These are phyloP conservation scores for Aspergillus avenaceus DNA, from an alignment of 495 filamentous ascomycete species.

Conservation along the genomic window DNA sequence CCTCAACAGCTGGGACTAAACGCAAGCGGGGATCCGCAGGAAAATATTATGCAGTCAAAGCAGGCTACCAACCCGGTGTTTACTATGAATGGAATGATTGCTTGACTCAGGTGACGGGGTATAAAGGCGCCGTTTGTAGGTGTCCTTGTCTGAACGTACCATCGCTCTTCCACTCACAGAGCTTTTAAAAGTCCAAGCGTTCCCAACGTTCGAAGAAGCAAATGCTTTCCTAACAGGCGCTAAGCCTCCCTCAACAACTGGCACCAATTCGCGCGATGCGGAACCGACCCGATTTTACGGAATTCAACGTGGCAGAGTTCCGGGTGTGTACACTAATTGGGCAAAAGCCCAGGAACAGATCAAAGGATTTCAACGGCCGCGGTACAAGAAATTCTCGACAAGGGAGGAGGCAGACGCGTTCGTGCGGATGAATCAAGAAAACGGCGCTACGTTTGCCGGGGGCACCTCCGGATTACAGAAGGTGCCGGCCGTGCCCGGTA, in stretches of 20 bases:
- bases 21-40: conserved; percentile 55
- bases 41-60: conserved; percentile 87
- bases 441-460: conserved; percentile 17
- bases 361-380: conserved; percentile 68
- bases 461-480: conserved; percentile 18
- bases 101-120: conserved; percentile 77
- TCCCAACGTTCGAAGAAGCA: conserved; percentile 71
- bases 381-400: conserved; percentile 76
- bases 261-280: conserved; percentile 16
- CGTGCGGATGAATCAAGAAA: conserved; percentile 47
- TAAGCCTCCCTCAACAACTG: conserved; percentile 27
- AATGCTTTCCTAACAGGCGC: conserved; percentile 68
- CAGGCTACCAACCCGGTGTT: conserved; percentile 75
- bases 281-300: conserved; percentile 64
- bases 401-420: conserved; percentile 74
- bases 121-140: conserved; percentile 77
- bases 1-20: conserved; percentile 52
- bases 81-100: conserved; percentile 83
- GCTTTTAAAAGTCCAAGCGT: conserved; percentile 74
- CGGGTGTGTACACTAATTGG: conserved; percentile 91
- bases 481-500: conserved; percentile 23
- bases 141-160: conserved; percentile 8
- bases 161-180: not conserved
- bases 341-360: conserved; percentile 71
- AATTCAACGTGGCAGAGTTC: conserved; percentile 73